Conservation (phyloP, 139 green algal species). For the Limnomonas spitsbergensis region DNA sequence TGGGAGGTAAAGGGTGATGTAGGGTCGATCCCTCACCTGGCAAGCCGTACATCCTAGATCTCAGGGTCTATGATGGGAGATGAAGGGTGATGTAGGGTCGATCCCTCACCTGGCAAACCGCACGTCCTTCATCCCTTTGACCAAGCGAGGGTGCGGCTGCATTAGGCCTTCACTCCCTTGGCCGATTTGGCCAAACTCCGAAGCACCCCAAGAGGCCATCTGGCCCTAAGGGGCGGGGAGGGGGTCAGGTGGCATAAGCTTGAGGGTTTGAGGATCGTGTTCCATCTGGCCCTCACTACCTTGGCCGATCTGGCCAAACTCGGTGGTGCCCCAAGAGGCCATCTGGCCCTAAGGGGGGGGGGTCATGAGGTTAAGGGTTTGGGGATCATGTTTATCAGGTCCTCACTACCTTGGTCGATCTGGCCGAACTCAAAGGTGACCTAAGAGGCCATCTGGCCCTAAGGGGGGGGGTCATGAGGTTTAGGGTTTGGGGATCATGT, state of each 20-base stretch:
- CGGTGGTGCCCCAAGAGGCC: background rate
- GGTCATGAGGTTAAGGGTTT: background rate
- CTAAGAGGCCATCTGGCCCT: background rate
- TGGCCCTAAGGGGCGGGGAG: conserved; percentile 3
- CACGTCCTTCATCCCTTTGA: background rate
- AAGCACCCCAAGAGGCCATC: conserved; percentile 12
- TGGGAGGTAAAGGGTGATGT: too few species aligned
- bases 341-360: background rate
- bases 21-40: too few species aligned
- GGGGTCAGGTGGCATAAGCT: background rate
- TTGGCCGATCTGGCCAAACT: background rate
- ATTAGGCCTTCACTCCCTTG: background rate
- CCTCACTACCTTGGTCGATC: background rate
- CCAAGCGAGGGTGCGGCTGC: background rate
- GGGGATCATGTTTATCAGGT: background rate
- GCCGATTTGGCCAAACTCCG: conserved; percentile 16
- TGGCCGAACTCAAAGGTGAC: background rate
- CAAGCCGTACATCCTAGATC: background rate
- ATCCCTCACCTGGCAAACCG: background rate
- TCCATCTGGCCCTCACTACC: background rate
- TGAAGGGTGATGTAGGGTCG: too few species aligned
- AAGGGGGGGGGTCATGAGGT: background rate
- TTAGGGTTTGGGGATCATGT: background rate
- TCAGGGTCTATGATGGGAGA: background rate
- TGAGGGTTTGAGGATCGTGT: background rate